Conservation (phyloP, 164 flowering plant genomes). For the Akebia trifoliata region DNA sequence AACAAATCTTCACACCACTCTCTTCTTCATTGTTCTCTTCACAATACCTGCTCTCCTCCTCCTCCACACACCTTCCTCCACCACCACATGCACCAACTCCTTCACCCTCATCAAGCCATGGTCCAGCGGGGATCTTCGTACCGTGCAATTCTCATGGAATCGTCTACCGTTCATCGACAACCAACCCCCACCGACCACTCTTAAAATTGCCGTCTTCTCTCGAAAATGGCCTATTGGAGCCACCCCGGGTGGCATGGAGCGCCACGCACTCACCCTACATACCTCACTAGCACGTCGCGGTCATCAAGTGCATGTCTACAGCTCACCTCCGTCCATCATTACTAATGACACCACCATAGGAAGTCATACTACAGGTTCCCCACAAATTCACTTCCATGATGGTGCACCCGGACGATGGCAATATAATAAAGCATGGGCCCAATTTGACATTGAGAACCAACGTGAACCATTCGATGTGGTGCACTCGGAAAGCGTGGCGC, state of each 20-base stretch:
- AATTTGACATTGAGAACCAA: slow-evolving; percentile 41
- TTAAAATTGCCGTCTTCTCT: slow-evolving; percentile 81
- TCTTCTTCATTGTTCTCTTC: slow-evolving; percentile 65
- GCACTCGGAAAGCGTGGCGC: slow-evolving; percentile 88
- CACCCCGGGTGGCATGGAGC: slow-evolving; percentile 90
- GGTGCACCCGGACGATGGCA: slow-evolving; percentile 62
- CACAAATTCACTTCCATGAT: slow-evolving; percentile 50
- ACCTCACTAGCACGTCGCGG: slow-evolving; percentile 59
- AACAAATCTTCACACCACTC: slow-evolving; percentile 43
- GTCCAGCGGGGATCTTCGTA: slow-evolving; percentile 76
- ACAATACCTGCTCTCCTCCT: slow-evolving; percentile 60
- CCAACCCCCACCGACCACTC: slow-evolving; percentile 24
- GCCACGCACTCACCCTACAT: slow-evolving; percentile 75
- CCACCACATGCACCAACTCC: slow-evolving; percentile 25
- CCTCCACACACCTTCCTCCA: slow-evolving; percentile 39
- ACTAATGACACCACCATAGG: not conserved
- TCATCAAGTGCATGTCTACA: slow-evolving; percentile 66
- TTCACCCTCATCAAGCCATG: slow-evolving; percentile 22
- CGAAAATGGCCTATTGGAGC: slow-evolving; percentile 75
- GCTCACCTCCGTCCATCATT: slow-evolving; percentile 34
- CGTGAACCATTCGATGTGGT: slow-evolving; percentile 62
- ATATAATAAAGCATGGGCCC: slow-evolving; percentile 69
- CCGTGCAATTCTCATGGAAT: slow-evolving; percentile 76
- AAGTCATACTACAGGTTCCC: slow-evolving; percentile 18
- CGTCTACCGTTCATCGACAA: slow-evolving; percentile 33